A percentile compares a stretch with the other conserved stretches of the same genome.
These are phyloP conservation scores for Fagopyrum tataricum DNA, from an alignment of 148 eudicot species.

Conservation along the genomic window DNA sequence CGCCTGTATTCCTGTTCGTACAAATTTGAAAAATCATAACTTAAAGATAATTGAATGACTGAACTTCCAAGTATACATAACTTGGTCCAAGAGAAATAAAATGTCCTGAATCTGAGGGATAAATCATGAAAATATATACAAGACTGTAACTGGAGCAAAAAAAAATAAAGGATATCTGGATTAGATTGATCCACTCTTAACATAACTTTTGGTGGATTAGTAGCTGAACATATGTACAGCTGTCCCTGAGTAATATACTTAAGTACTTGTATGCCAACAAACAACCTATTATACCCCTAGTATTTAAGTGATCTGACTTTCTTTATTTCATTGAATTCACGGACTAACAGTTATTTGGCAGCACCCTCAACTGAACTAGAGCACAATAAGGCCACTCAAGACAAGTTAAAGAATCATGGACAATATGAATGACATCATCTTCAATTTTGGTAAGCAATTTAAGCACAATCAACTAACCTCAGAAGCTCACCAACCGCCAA, in stretches of 20 bases:
- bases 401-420: background rate
- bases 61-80: background rate
- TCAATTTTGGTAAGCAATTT: background rate
- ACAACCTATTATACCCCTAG: background rate
- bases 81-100: background rate
- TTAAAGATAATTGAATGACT: background rate
- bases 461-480: conserved; percentile 45
- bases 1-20: conserved; percentile 76
- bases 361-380: background rate
- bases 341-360: background rate
- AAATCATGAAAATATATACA: background rate
- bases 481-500: conserved; percentile 96
- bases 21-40: conserved; percentile 1
- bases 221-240: background rate
- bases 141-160: background rate
- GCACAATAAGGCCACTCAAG: conserved; percentile 3
- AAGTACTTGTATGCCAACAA: background rate
- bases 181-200: background rate
- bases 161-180: no score
- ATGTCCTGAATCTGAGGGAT: background rate
- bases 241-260: background rate
- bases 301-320: background rate
- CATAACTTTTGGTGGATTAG: background rate
- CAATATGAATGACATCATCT: background rate
- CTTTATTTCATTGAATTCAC: background rate